These are phyloP conservation scores for Litchi chinensis DNA, from an alignment of 345 rosid genomes.

Conservation along the genomic window DNA sequence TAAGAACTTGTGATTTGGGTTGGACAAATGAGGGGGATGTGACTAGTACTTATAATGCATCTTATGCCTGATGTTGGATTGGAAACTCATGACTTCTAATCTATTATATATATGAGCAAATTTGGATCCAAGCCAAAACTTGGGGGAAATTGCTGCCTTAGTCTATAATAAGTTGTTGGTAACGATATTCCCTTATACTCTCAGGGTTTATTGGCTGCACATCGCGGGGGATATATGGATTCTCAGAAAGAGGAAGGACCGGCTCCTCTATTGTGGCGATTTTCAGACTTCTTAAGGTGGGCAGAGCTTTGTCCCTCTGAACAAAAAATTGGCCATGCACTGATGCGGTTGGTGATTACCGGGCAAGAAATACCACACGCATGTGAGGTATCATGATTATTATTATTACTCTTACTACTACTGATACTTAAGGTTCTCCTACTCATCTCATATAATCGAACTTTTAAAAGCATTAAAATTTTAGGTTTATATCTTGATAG, in stretches of 20 bases:
- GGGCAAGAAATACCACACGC: conserved; percentile 98
- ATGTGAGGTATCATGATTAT: conserved; percentile 69
- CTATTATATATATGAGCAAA: neutral
- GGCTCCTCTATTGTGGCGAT: conserved; percentile 95
- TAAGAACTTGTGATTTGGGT: neutral
- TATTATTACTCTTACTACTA: conserved; percentile 2
- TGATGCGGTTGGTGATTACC: conserved; percentile 98
- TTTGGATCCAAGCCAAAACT: neutral
- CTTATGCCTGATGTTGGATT: neutral
- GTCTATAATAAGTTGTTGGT: neutral
- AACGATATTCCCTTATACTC: conserved; percentile 25
- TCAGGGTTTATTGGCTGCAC: conserved; percentile 96
- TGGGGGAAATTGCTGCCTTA: neutral
- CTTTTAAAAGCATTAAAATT: neutral
- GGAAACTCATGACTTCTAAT: neutral
- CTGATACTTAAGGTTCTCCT: conserved; percentile 4
- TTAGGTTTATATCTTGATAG: neutral
- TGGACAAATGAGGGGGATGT: neutral
- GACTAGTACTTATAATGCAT: neutral
- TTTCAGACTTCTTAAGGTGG: conserved; percentile 95
- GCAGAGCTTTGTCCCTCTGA: conserved; percentile 98
- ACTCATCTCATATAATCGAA: neutral
- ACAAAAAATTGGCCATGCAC: conserved; percentile 95
- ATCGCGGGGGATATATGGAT: conserved; percentile 98
- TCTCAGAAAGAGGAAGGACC: conserved; percentile 98